Base-by-base conservation (phyloP, 1,284 basidiomycete species). In the Ceratobasidium sp. region DNA sequence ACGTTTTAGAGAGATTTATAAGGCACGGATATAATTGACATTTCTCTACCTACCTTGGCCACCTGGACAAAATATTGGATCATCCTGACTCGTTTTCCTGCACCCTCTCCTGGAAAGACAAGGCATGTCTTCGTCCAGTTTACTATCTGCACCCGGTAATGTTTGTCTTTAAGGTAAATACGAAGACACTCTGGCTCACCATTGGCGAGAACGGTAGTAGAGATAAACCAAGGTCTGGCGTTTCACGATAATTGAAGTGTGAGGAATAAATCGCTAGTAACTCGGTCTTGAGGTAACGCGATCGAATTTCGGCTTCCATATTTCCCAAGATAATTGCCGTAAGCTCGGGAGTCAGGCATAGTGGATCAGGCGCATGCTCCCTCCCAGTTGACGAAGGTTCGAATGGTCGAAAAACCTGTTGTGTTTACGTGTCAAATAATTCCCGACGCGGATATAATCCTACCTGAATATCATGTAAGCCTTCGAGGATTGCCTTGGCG, bases 231-330 rank as follows among this genome's bases (percentile, higher is more conserved):
- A 29, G 54, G 19, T 27, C 54, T 8, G 29, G 6, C 9, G 7
- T 31, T 24, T n/a, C n/a, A 9, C 29, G 19, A 6, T 22, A 27
- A 4, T 29, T 6, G 22, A n/a, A 56, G 17, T 27, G 29, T 29
- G n/a, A 56, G 15, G 54, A 2, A 17, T 56, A 56, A 6, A 56
- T 27, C 3, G 54, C 19, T 2, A 29, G 22, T 2, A 56, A 15
- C 22, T 56, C 54, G 17, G 54, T 7, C 29, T 56, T 29, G n/a
- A 56, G 54, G 29, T 56, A 56, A 2, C 19, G n/a, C 22, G 54
- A 14, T 27, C 54, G n/a, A 8, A 56, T 31, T 29, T 56, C 54
- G 17, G 27, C 54, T 29, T 56, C 54, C 54, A 56, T 56, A 17
- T 29, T 24, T 17, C 7, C 6, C 29, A 56, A 56, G 29, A 56